phyloP scores from a whole-genome alignment of 305 asterid genomes.

The Fraxinus paxiana region DNA sequence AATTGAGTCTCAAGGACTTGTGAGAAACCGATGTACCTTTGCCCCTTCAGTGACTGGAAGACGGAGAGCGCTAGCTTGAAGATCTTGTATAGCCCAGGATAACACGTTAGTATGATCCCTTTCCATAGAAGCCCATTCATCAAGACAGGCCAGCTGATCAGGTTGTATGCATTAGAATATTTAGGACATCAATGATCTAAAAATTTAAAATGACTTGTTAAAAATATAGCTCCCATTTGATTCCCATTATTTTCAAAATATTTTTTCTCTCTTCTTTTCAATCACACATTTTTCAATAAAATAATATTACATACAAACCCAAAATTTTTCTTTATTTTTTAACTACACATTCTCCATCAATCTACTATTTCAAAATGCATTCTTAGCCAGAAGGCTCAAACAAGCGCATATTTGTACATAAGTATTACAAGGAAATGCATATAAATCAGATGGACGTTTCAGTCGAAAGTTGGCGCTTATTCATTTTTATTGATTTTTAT shows the following conservation, averaged over 20 bases:
- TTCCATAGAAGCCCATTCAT: conserved; percentile 61
- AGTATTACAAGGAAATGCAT: neutral
- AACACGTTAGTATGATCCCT: conserved; percentile 53
- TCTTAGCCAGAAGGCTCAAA: neutral
- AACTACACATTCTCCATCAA: neutral
- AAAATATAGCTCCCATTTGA: neutral
- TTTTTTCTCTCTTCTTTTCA: neutral
- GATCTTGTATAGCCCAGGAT: conserved; percentile 55
- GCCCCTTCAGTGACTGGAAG: conserved; percentile 67
- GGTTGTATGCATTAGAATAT: neutral
- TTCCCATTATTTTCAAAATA: neutral
- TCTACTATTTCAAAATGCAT: no score
- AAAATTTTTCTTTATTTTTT: no score
- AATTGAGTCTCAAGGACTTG: conserved; percentile 9
- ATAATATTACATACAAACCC: neutral
- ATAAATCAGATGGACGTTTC: neutral
- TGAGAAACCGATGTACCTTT: conserved; percentile 41
- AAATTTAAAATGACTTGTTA: neutral
- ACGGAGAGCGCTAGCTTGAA: conserved; percentile 52
- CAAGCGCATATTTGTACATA: neutral
- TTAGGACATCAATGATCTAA: neutral
- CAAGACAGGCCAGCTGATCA: conserved; percentile 62
- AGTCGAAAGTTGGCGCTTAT: neutral
- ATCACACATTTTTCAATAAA: neutral
- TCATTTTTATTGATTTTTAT: neutral